Evolutionary conservation across 2,329 filamentous ascomycete genomes (phyloP).

Genomic region (Penicillium sp.): DNA sequence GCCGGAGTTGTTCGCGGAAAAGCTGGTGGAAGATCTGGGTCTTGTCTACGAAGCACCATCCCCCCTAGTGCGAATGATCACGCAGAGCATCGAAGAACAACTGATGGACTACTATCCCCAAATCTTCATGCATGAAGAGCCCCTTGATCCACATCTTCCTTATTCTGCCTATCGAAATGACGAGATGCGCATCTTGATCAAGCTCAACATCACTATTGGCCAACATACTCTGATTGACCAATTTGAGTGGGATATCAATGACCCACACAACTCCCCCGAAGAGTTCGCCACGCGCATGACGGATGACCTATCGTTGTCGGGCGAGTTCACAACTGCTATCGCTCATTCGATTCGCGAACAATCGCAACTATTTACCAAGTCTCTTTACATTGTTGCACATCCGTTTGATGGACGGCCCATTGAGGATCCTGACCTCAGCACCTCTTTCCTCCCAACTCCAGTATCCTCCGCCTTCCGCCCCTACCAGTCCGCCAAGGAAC

Average conservation of each 20-base stretch:
- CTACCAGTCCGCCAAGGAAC: conserved; percentile 89
- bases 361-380: conserved; percentile 86
- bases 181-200: conserved; percentile 94
- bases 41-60: conserved; percentile 63
- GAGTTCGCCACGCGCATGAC: conserved; percentile 89
- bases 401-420: conserved; percentile 90
- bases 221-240: conserved; percentile 91
- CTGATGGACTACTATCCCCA: conserved; percentile 90
- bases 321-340: conserved; percentile 95
- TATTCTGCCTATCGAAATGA: conserved; percentile 97
- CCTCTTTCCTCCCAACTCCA: conserved; percentile 80
- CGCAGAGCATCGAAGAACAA: conserved; percentile 74
- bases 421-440: conserved; percentile 82
- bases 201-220: conserved; percentile 95
- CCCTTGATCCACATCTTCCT: conserved; percentile 80
- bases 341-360: conserved; percentile 97
- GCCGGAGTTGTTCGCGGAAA: conserved; percentile 76
- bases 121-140: conserved; percentile 80
- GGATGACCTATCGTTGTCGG: conserved; percentile 79
- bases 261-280: conserved; percentile 86
- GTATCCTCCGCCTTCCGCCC: conserved; percentile 78
- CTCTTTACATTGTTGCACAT: conserved; percentile 86
- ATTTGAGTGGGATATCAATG: conserved; percentile 99
- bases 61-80: conserved; percentile 57
- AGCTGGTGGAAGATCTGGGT: conserved; percentile 77